Percentiles rank a stretch among this genome's conserved stretches.
Conservation (phyloP, 2,329 filamentous ascomycete genomes). For the Bimuria novae-zelandiae region DNA sequence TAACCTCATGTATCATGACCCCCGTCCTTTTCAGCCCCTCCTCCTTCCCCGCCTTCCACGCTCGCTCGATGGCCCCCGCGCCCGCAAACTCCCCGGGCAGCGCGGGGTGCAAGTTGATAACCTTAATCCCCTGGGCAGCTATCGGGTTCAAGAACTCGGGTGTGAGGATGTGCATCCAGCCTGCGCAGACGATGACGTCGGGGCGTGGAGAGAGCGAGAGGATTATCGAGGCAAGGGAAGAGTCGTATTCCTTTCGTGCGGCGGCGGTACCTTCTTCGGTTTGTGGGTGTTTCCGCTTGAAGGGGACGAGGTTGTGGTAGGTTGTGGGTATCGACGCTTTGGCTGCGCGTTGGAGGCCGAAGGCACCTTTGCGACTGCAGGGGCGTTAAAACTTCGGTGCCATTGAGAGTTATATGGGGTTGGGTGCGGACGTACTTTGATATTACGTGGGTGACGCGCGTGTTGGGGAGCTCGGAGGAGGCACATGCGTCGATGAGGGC, state of each 20-base stretch:
- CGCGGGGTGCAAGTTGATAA: slow-evolving; percentile 84
- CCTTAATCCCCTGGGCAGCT: slow-evolving; percentile 62
- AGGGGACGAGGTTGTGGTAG: slow-evolving; percentile 80
- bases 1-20: slow-evolving; percentile 87
- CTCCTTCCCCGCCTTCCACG: slow-evolving; percentile 72
- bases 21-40: slow-evolving; percentile 72
- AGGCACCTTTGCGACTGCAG: slow-evolving; percentile 58
- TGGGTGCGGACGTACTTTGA: slow-evolving; percentile 45
- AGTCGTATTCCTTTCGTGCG: slow-evolving; percentile 73
- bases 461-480: slow-evolving; percentile 54
- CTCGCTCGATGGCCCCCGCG: slow-evolving; percentile 75
- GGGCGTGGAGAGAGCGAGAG: slow-evolving; percentile 62
- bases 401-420: not conserved
- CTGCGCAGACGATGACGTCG: slow-evolving; percentile 76
- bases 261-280: slow-evolving; percentile 51
- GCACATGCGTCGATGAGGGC: slow-evolving; percentile 69
- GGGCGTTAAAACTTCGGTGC: not conserved
- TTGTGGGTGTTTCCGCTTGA: slow-evolving; percentile 68
- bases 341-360: slow-evolving; percentile 65
- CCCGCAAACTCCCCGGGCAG: slow-evolving; percentile 77
- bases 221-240: slow-evolving; percentile 71
- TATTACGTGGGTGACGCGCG: slow-evolving; percentile 66
- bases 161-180: slow-evolving; percentile 86
- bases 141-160: slow-evolving; percentile 72
- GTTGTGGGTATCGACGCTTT: slow-evolving; percentile 69